These are phyloP conservation scores for Arxiozyma bovina DNA, from an alignment of 1,139 yeast species.

Conservation along the genomic window DNA sequence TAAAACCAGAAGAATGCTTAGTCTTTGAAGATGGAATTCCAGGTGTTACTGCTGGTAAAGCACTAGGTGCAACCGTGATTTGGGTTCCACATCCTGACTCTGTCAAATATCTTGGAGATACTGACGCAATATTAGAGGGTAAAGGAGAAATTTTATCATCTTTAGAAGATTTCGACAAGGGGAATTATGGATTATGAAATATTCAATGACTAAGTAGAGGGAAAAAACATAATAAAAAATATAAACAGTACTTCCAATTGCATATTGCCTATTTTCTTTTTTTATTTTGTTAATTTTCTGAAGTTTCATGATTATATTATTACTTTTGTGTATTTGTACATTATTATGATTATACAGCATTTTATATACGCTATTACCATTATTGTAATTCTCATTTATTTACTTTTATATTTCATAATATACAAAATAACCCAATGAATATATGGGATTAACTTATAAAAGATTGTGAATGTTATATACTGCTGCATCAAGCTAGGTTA, in stretches of 20 bases:
- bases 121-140: constrained; percentile 43
- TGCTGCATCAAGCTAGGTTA: neutral
- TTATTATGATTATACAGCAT: too few species aligned
- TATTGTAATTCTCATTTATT: neutral
- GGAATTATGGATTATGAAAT: constrained; percentile 37
- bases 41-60: constrained; percentile 74
- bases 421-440: too few species aligned
- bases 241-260: neutral
- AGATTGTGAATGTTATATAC: neutral
- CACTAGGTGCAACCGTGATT: constrained; percentile 76
- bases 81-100: constrained; percentile 90
- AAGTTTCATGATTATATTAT: too few species aligned
- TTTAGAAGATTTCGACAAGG: constrained; percentile 46
- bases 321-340: too few species aligned
- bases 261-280: too few species aligned
- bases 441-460: too few species aligned
- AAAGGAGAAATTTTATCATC: constrained; percentile 50
- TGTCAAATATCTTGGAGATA: constrained; percentile 38
- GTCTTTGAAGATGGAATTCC: constrained; percentile 93
- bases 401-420: too few species aligned
- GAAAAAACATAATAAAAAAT: neutral
- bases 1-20: constrained; percentile 67
- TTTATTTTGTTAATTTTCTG: too few species aligned
- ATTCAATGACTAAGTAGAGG: neutral
- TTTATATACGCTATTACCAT: neutral